A percentile compares a stretch with the other conserved stretches of the same genome.
phyloP scores from a whole-genome alignment of 345 rosid genomes.

The Syzygium grande region DNA sequence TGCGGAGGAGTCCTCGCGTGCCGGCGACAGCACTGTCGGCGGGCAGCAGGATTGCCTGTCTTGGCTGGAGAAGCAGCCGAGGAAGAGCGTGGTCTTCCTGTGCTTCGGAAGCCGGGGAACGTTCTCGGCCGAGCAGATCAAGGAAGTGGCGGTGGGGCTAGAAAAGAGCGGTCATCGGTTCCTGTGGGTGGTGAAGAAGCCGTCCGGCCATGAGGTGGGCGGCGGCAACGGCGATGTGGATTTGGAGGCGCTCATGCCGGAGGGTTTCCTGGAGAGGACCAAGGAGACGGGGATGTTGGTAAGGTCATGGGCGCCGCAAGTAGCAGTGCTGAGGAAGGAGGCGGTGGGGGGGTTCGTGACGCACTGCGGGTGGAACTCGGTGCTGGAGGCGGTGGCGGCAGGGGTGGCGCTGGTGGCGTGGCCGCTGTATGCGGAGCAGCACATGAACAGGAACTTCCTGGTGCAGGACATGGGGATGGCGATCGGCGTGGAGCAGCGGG shows the following conservation, averaged over 20 bases:
- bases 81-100: constrained; percentile 10
- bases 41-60: background rate
- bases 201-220: background rate
- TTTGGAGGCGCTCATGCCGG: background rate
- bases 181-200: constrained; percentile 11
- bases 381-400: constrained; percentile 6
- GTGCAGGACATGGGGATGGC: constrained; percentile 11
- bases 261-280: constrained; percentile 9
- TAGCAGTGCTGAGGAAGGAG: constrained; percentile 2
- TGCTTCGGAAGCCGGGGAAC: constrained; percentile 11
- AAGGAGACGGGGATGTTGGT: constrained; percentile 1
- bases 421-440: constrained; percentile 13
- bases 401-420: constrained; percentile 11
- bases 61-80: constrained; percentile 13
- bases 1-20: background rate
- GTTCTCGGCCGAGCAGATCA: constrained; percentile 3
- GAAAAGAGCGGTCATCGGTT: constrained; percentile 11
- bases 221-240: background rate
- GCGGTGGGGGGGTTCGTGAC: constrained; percentile 17
- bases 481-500: background rate
- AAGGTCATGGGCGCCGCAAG: constrained; percentile 11
- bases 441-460: constrained; percentile 1
- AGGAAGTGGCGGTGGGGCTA: constrained; percentile 7
- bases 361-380: constrained; percentile 19
- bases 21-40: background rate